phyloP scores from a whole-genome alignment of 495 filamentous ascomycete genomes.

The Clohesyomyces aquaticus region DNA sequence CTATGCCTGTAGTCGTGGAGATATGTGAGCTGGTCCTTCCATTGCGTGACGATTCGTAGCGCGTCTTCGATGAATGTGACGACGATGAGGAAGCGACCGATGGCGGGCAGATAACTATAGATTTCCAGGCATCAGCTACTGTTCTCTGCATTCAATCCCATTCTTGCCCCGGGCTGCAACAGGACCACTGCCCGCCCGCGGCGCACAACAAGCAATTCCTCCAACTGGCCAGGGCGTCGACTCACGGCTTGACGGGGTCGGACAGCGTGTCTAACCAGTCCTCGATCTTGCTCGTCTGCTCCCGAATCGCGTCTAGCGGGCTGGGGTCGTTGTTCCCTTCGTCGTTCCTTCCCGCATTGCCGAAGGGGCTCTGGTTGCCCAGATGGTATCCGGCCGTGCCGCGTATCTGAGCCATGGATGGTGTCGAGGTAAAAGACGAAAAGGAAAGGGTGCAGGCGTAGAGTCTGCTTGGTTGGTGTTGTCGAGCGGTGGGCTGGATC shows the following conservation, averaged over 20 bases:
- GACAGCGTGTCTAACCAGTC: constrained; percentile 86
- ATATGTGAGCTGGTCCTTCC: constrained; percentile 92
- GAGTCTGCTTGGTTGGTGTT: too few relatives aligned
- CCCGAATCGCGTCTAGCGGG: constrained; percentile 86
- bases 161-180: too few relatives aligned
- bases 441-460: constrained; percentile 2
- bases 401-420: constrained; percentile 95
- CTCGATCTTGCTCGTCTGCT: constrained; percentile 97
- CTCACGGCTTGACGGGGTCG: constrained; percentile 95
- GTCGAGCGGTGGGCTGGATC: constrained; percentile 29
- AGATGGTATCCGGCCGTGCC: constrained; percentile 96
- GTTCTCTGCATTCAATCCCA: too few relatives aligned
- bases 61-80: constrained; percentile 98
- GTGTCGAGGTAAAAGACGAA: constrained; percentile 28
- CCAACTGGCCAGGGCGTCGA: too few relatives aligned
- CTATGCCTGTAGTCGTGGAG: constrained; percentile 91
- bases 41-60: constrained; percentile 95
- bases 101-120: constrained; percentile 86
- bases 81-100: constrained; percentile 96
- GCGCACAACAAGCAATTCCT: too few relatives aligned
- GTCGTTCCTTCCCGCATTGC: constrained; percentile 61
- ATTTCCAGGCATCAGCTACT: too few relatives aligned
- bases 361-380: constrained; percentile 60
- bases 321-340: constrained; percentile 73
- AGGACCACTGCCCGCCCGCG: too few relatives aligned